Evolutionary conservation across 345 rosid species (phyloP), one percentile per base, ranked within the genome.

Genomic region (Eucalyptus albens): DNA sequence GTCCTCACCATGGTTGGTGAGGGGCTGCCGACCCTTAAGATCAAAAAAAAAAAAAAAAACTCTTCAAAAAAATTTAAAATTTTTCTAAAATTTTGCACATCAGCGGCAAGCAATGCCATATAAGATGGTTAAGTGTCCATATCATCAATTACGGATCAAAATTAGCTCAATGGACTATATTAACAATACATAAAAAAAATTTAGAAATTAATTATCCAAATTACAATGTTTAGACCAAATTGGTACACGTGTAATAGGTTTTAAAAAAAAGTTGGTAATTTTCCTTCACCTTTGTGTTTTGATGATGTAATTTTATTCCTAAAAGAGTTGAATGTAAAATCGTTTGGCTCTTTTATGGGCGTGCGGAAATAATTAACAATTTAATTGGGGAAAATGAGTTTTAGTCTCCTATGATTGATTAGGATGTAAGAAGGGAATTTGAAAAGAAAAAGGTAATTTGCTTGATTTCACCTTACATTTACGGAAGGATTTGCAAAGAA

Each of bases 71-170:
- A 29, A 29, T 62, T 14, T 2, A 29, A 62, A 29, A 65, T 1
- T 62, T 27, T 62, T 13, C 1, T 15, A 65, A 65, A 14, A 7
- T 0, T n/a, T 29, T 15, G 2, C 5, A 65, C 1, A 0, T 7
- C 10, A n/a, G 1, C 37, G 3, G 1, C 5, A 0, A 14, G n/a
- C 3, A 4, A 8, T 65, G 19, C 5, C 77, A 62, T 4, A 9
- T 65, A 65, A 3, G 37, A 4, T n/a, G 16, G 0, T 29, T 4
- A 8, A 42, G 44, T 42, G 44, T 7, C 44, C 44, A 42, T 42
- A 42, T 42, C 44, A 42, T 42, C 44, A 42, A 42, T 42, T 42
- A 42, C 2, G 5, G 40, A 37, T 37, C 40, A 37, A 37, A 37
- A 37, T 37, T 37, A 37, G 40, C 5, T 6, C 5, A 2, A 65